Evolutionary conservation across 768 basidiomycete genomes (phyloP).

Genomic region (Hericium erinaceus): DNA sequence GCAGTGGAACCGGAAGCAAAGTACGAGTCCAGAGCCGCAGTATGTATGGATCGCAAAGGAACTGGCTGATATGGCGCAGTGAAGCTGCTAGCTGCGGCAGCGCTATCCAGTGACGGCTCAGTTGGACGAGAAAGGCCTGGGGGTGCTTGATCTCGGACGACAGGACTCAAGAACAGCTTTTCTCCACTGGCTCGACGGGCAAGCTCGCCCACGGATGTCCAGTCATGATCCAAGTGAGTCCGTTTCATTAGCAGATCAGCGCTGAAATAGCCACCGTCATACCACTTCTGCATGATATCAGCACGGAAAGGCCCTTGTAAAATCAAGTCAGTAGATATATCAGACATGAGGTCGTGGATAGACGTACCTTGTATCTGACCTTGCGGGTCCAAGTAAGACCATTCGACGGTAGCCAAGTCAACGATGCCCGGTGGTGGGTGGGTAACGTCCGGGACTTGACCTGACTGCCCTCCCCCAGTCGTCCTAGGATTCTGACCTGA

Average conservation of each 20-base stretch:
- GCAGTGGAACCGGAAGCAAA: conserved; percentile 41
- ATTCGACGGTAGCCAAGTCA: conserved; percentile 60
- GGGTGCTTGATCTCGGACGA: conserved; percentile 32
- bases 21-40: conserved; percentile 59
- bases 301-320: conserved; percentile 59
- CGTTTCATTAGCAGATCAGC: conserved; percentile 80
- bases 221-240: conserved; percentile 56
- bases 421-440: conserved; percentile 32
- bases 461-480: neutral
- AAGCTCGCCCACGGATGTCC: conserved; percentile 56
- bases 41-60: conserved; percentile 49
- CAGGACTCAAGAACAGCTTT: conserved; percentile 56
- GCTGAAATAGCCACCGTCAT: conserved; percentile 81
- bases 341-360: neutral
- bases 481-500: neutral
- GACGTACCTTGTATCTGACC: conserved; percentile 81
- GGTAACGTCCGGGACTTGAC: neutral
- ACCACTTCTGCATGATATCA: conserved; percentile 91
- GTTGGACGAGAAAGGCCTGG: conserved; percentile 44
- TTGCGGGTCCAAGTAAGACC: conserved; percentile 89
- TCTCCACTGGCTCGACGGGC: conserved; percentile 41
- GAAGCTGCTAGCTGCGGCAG: conserved; percentile 27
- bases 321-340: too few relatives aligned
- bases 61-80: conserved; percentile 59
- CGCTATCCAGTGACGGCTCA: conserved; percentile 35